Base-by-base conservation (phyloP, 2,329 filamentous ascomycete species). In the Aspergillus latus region DNA sequence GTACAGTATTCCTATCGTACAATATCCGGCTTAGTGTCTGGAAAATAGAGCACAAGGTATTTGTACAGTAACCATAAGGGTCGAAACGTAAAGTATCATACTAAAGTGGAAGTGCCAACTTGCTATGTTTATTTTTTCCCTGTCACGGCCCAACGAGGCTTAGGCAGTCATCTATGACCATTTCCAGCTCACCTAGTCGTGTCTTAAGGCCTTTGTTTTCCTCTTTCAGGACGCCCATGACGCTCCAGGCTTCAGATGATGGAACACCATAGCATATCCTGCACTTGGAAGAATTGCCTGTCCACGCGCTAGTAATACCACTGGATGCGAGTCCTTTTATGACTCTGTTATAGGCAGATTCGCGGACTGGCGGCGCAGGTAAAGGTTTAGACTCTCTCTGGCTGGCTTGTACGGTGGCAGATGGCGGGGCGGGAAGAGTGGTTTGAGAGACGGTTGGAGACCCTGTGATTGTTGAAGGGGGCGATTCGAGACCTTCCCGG, bases 101-200 rank as follows among this genome's bases (percentile, higher is more conserved):
- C 7, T 34, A 13, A 3, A 46, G 26, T 21, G 16, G 8, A 26
- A 40, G 9, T 2, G 5, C n/a, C 44, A 36, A 34, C 7, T 30
- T 13, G 44, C 36, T 40, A 32, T 40, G n/a, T n/a, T n/a, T n/a
- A 13, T 7, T 10, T 29, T 32, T 36, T 30, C n/a, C n/a, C 26
- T 15, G 2, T 48, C 46, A 54, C 16, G 69, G 66, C 4, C 72
- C 74, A 55, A 84, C 80, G 49, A 84, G 71, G 57, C 80, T 78
- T 60, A 87, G 74, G 49, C 80, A 82, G 42, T 82, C 79, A 53
- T 86, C 83, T 49, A 86, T 74, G 16, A 78, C 78, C 42, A 74
- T 70, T 64, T 85, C 82, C 36, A 86, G 71, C 50, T 81, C 77
- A 9, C 76, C 75, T 3, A 86, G 74, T 47, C 82, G 74, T 44